phyloP scores from a whole-genome alignment of 495 filamentous ascomycete genomes.

The Penicillium ochrochloron region DNA sequence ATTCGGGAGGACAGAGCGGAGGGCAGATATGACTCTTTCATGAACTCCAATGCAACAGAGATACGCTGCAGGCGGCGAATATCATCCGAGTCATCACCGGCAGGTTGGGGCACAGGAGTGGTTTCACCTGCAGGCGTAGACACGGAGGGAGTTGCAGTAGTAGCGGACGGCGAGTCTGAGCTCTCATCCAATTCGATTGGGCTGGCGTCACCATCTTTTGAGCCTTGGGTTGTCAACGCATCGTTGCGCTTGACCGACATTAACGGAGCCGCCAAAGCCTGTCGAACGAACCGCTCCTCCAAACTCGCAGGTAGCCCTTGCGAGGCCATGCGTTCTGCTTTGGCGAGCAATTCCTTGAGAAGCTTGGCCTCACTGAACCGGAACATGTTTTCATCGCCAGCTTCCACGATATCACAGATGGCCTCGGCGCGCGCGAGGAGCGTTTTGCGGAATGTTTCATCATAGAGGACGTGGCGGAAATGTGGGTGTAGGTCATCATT shows the following conservation, averaged over 20 bases:
- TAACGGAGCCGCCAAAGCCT: constrained; percentile 75
- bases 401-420: constrained; percentile 79
- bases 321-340: constrained; percentile 71
- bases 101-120: constrained; percentile 36
- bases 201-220: constrained; percentile 27
- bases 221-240: constrained; percentile 23
- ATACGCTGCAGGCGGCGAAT: constrained; percentile 69
- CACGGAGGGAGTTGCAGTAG: constrained; percentile 42
- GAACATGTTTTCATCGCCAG: constrained; percentile 82
- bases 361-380: constrained; percentile 73
- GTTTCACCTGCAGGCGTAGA: constrained; percentile 50
- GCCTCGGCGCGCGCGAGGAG: constrained; percentile 60
- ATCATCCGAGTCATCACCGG: constrained; percentile 41
- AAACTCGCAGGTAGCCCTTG: constrained; percentile 74
- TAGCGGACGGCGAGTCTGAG: constrained; percentile 39
- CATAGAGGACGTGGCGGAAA: constrained; percentile 59
- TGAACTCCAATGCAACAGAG: constrained; percentile 74
- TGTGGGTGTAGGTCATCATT: constrained; percentile 60
- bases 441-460: constrained; percentile 42
- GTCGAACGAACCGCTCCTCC: constrained; percentile 82
- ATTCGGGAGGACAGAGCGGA: constrained; percentile 53
- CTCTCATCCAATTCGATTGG: constrained; percentile 36
- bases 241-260: constrained; percentile 61
- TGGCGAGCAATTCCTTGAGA: constrained; percentile 65
- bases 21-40: constrained; percentile 73